These are phyloP conservation scores for Inonotus obliquus DNA, from an alignment of 1,284 basidiomycete genomes.

Conservation along the genomic window DNA sequence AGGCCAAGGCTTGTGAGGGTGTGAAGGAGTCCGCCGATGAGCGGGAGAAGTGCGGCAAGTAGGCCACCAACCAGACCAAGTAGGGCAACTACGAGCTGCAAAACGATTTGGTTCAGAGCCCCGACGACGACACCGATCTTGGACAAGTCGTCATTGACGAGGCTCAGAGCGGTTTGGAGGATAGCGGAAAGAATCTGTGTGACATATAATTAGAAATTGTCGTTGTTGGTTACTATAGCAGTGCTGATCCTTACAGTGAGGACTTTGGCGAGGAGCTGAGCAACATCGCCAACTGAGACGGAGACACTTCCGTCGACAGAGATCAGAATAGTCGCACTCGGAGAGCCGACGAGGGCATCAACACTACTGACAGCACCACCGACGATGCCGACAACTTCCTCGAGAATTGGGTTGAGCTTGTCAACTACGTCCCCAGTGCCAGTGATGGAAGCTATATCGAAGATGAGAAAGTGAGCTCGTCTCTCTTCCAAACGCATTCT, in stretches of 20 bases:
- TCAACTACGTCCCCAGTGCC: not conserved
- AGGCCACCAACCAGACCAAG: constrained; percentile 20
- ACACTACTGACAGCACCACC: not conserved
- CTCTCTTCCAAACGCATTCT: not conserved
- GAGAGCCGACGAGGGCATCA: constrained; percentile 5
- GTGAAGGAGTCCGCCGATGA: constrained; percentile 21
- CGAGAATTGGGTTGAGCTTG: constrained; percentile 5
- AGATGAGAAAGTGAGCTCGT: not conserved
- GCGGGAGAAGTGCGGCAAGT: constrained; percentile 19
- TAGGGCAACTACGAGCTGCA: constrained; percentile 28
- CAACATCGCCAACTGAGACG: constrained; percentile 2
- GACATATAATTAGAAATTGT: no score
- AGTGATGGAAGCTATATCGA: not conserved
- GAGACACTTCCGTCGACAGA: constrained; percentile 5
- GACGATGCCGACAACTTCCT: constrained; percentile 3
- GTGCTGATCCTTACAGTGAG: not conserved
- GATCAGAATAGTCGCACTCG: not conserved
- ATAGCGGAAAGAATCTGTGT: constrained; percentile 14
- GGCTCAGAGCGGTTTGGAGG: constrained; percentile 31
- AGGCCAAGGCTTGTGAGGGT: constrained; percentile 4
- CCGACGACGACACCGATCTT: constrained; percentile 27
- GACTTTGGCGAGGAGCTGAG: constrained; percentile 12
- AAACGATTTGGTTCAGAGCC: constrained; percentile 28
- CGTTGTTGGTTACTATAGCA: no score
- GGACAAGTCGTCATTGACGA: constrained; percentile 27